Base-by-base conservation (phyloP, 2,329 filamentous ascomycete genomes). In the Tothia fuscella region DNA sequence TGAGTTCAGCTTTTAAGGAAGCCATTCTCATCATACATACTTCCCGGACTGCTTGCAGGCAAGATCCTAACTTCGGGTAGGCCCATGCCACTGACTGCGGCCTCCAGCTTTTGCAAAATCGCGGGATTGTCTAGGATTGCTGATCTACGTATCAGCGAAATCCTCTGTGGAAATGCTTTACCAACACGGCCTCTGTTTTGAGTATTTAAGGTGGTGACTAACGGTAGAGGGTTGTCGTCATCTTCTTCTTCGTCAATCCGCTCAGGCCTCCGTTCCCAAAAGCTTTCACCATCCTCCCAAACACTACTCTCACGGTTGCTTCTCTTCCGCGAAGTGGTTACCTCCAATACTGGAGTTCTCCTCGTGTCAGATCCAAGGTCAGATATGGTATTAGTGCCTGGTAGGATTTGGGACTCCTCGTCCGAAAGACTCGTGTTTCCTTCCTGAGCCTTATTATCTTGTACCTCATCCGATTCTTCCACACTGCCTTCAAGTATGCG, bases 1-100 rank as follows among this genome's bases (percentile, higher is more conserved):
- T 29, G 26, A 9, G n/a, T 9, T 29, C 26, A 29, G 9, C 14
- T 9, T 14, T 29, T n/a, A 32, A 31, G 37, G n/a, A 31, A n/a
- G 12, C 31, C 39, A 22, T 17, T 12, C 13, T 41, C 22, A 35
- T 35, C 32, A 35, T 35, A 35, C 32, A 35, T 9, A 35, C 9
- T 10, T 9, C 32, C 16, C 16, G 32, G 9, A 10, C 9, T 9
- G 12, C 32, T 19, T 9, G 10, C 32, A 29, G n/a, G 9, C 9
- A 9, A 9, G 26, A 9, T 29, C 9, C 26, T 29, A 9, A 14
- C 26, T 14, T 14, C 26, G 26, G 26, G 26, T 9, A 9, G 9
- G 9, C 9, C 26, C 9, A 29, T 29, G 26, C 26, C 26, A 29
- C 14, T 29, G 9, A 29, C 9, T 29, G 26, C 26, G 9, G n/a